phyloP scores from a whole-genome alignment of 2,329 filamentous ascomycete species.

The Cercospora sp. region DNA sequence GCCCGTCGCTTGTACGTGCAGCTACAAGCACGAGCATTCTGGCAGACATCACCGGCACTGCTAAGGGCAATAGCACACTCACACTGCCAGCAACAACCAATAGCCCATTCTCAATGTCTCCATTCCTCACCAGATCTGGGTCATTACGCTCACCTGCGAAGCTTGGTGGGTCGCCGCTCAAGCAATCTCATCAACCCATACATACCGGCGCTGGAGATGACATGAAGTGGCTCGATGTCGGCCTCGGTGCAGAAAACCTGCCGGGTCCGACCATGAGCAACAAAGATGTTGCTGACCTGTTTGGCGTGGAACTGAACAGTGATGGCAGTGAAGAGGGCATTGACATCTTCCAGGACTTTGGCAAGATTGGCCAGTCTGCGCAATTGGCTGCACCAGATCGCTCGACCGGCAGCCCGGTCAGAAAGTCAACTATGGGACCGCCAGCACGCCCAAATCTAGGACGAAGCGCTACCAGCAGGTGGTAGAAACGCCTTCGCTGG shows the following conservation, averaged over 20 bases:
- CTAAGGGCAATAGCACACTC: conserved; percentile 50
- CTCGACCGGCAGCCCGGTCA: conserved; percentile 37
- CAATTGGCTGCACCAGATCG: conserved; percentile 30
- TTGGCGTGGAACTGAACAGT: conserved; percentile 56
- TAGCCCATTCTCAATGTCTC: conserved; percentile 37
- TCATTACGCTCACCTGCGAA: conserved; percentile 32
- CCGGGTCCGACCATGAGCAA: conserved; percentile 26
- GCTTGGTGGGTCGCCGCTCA: conserved; percentile 37
- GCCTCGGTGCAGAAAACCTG: conserved; percentile 28
- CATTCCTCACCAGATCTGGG: conserved; percentile 31
- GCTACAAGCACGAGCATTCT: conserved; percentile 62
- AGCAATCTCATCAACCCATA: conserved; percentile 32
- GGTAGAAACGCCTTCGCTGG: conserved; percentile 28
- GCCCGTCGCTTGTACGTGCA: conserved; percentile 63
- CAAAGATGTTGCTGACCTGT: conserved; percentile 56
- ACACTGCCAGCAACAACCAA: conserved; percentile 30
- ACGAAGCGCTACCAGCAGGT: conserved; percentile 37
- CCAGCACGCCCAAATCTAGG: conserved; percentile 32
- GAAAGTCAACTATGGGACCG: conserved; percentile 32
- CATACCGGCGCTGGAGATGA: conserved; percentile 15
- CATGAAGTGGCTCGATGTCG: conserved; percentile 35
- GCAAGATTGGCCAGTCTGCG: conserved; percentile 63
- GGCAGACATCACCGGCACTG: conserved; percentile 59
- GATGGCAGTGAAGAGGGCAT: conserved; percentile 62
- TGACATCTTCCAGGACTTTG: conserved; percentile 73